phyloP scores from a whole-genome alignment of 805 yeast species.

The Vanderwaltozyma verrucispora region DNA sequence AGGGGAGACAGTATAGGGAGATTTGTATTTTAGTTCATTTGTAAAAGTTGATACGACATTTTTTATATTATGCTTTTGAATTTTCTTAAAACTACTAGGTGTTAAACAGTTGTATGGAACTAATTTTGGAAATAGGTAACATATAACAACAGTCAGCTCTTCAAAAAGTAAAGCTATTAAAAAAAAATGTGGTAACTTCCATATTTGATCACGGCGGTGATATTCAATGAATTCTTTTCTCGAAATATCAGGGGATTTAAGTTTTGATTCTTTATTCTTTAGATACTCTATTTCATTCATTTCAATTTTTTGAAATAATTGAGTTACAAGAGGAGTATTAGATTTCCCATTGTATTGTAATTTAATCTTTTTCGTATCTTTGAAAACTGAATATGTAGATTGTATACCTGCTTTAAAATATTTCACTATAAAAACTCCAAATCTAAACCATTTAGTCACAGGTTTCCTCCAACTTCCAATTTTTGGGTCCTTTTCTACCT shows the following conservation, averaged over 20 bases:
- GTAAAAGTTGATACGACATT: background rate
- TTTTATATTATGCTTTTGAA: conserved; percentile 1
- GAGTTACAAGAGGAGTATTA: conserved; percentile 17
- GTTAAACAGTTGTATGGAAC: conserved; percentile 51
- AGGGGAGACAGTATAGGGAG: conserved; percentile 38
- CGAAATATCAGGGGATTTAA: conserved; percentile 19
- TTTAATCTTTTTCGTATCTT: conserved; percentile 12
- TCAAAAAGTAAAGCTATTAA: conserved; percentile 38
- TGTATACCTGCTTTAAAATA: conserved; percentile 52
- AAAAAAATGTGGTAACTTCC: conserved; percentile 45
- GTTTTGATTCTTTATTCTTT: background rate
- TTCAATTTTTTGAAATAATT: conserved; percentile 10
- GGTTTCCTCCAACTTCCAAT: conserved; percentile 18
- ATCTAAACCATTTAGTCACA: conserved; percentile 31
- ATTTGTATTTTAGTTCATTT: conserved; percentile 19
- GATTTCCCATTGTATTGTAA: background rate
- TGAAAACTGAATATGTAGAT: conserved; percentile 42
- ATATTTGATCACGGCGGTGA: conserved; percentile 36
- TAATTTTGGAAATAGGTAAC: conserved; percentile 43
- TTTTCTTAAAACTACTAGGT: conserved; percentile 31
- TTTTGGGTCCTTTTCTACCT: conserved; percentile 19
- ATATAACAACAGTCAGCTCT: conserved; percentile 44
- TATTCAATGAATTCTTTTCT: conserved; percentile 37
- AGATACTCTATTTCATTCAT: conserved; percentile 21
- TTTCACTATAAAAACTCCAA: conserved; percentile 35